These are phyloP conservation scores for Suillus paluster DNA, from an alignment of 768 basidiomycete species.

Conservation along the genomic window DNA sequence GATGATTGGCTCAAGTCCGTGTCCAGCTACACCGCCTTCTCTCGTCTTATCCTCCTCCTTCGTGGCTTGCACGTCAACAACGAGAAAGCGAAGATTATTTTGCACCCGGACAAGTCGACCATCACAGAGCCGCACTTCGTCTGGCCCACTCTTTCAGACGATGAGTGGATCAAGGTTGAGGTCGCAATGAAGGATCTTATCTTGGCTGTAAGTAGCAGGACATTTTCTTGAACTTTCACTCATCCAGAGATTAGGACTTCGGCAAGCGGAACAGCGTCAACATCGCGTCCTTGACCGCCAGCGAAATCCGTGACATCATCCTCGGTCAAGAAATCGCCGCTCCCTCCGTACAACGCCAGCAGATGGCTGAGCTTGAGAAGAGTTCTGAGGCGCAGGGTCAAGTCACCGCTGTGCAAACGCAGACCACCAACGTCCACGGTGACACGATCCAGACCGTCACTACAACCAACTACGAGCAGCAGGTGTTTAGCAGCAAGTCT, in stretches of 20 bases:
- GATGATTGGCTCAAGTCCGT: slow-evolving; percentile 99
- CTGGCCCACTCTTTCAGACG: slow-evolving; percentile 91
- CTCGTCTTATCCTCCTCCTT: slow-evolving; percentile 93
- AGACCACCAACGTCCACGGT: slow-evolving; percentile 97
- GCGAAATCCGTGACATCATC: slow-evolving; percentile 97
- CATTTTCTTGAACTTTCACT: slow-evolving; percentile 13
- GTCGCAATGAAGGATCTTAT: slow-evolving; percentile 99
- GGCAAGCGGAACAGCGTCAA: slow-evolving; percentile 99
- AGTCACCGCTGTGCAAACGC: slow-evolving; percentile 95
- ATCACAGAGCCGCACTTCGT: slow-evolving; percentile 98
- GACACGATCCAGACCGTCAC: slow-evolving; percentile 89
- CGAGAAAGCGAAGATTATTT: slow-evolving; percentile 98
- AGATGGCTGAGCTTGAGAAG: slow-evolving; percentile 99
- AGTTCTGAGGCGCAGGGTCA: slow-evolving; percentile 92
- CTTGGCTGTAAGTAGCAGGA: slow-evolving; percentile 59
- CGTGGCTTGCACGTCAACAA: slow-evolving; percentile 99
- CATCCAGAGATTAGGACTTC: slow-evolving; percentile 68
- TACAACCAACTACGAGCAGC: slow-evolving; percentile 97
- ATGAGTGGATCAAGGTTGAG: slow-evolving; percentile 99
- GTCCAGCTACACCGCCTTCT: slow-evolving; percentile 99
- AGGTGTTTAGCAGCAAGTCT: slow-evolving; percentile 98
- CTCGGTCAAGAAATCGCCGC: slow-evolving; percentile 98
- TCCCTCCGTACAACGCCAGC: slow-evolving; percentile 94
- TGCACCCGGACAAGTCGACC: slow-evolving; percentile 96
- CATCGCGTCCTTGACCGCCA: slow-evolving; percentile 94